phyloP scores from a whole-genome alignment of 345 rosid genomes.

The Alliaria petiolata region DNA sequence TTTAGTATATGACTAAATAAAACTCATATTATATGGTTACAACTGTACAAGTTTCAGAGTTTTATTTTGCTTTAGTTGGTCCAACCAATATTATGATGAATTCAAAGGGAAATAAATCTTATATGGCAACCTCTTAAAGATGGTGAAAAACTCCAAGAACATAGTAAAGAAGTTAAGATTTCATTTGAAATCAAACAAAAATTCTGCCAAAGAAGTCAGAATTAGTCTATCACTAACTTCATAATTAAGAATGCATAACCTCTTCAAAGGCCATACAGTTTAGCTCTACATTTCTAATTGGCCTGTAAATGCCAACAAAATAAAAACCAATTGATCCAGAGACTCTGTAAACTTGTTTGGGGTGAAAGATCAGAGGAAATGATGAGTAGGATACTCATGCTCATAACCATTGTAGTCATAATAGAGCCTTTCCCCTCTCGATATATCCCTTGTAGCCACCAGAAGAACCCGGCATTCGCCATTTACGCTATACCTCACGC shows the following conservation, averaged over 20 bases:
- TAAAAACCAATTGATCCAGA: background rate
- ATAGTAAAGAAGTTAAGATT: background rate
- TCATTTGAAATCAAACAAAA: slow-evolving; percentile 1
- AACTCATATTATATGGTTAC: background rate
- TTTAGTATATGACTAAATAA: too few species aligned
- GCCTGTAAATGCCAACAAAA: slow-evolving; percentile 20
- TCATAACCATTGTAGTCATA: slow-evolving; percentile 95
- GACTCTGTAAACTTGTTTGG: slow-evolving; percentile 8
- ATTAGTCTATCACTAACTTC: slow-evolving; percentile 7
- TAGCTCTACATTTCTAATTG: slow-evolving; percentile 12
- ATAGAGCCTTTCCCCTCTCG: slow-evolving; percentile 84
- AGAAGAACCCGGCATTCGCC: slow-evolving; percentile 84
- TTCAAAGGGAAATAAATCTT: background rate
- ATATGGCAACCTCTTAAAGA: background rate
- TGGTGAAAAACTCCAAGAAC: background rate
- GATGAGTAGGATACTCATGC: slow-evolving; percentile 90
- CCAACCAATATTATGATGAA: background rate
- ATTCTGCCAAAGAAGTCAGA: background rate
- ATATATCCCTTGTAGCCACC: slow-evolving; percentile 85
- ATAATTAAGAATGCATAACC: slow-evolving; percentile 10
- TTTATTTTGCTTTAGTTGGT: background rate
- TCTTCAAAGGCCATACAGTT: slow-evolving; percentile 10
- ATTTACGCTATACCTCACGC: slow-evolving; percentile 79
- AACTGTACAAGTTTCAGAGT: background rate
- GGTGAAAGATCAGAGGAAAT: slow-evolving; percentile 52